Percentiles rank a stretch among this genome's conserved stretches.
Conservation (phyloP, 108 stramenopile species). For the Nitzschia palea region DNA sequence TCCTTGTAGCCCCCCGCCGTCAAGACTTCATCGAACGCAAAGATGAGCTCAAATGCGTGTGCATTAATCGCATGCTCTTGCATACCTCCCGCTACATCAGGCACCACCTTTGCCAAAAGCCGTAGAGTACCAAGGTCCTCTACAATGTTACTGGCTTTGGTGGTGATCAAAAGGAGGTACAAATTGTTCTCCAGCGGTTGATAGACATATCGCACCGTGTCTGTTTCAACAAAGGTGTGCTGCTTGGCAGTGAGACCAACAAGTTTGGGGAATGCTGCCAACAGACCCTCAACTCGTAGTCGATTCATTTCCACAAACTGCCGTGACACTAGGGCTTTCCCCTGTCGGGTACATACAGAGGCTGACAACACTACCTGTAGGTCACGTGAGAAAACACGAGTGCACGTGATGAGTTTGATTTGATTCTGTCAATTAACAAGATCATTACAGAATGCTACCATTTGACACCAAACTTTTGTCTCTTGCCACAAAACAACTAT, state of each 20-base stretch:
- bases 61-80: constrained; percentile 91
- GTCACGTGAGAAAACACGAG: no score
- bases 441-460: not conserved
- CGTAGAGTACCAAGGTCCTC: constrained; percentile 98
- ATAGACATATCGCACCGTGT: constrained; percentile 98
- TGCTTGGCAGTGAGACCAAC: constrained; percentile 81
- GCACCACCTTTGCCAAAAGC: constrained; percentile 97
- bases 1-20: constrained; percentile 98
- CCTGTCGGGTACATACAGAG: constrained; percentile 78
- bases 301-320: constrained; percentile 99
- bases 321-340: constrained; percentile 92
- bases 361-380: constrained; percentile 87
- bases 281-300: constrained; percentile 95
- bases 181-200: constrained; percentile 95
- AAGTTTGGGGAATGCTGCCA: constrained; percentile 99
- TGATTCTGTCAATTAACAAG: not conserved
- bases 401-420: no score
- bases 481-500: no score
- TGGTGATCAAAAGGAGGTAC: constrained; percentile 95
- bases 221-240: constrained; percentile 99
- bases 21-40: constrained; percentile 99
- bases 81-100: constrained; percentile 92
- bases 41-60: constrained; percentile 96
- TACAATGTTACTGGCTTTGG: constrained; percentile 95
- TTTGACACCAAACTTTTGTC: no score